Percentiles rank a stretch among this genome's conserved stretches.
Conservation (phyloP, 2,329 filamentous ascomycete genomes). For the Colletotrichum caudatum region DNA sequence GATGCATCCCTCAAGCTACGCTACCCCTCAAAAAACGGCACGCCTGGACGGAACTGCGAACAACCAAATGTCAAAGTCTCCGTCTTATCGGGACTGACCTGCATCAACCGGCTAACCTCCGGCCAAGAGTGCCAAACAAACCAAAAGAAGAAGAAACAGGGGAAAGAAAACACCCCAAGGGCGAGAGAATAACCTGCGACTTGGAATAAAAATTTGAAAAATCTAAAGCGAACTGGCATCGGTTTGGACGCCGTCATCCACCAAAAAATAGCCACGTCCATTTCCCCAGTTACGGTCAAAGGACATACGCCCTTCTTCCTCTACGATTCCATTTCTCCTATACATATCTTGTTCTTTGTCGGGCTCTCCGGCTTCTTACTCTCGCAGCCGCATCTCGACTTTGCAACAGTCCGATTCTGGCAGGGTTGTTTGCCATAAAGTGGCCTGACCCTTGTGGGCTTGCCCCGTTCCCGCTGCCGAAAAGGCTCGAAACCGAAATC, state of each 20-base stretch:
- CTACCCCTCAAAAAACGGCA: conserved; percentile 34
- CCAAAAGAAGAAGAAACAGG: background rate
- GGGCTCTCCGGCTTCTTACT: background rate
- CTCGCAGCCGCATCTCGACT: background rate
- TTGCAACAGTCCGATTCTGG: conserved; percentile 10
- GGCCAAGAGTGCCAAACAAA: conserved; percentile 1
- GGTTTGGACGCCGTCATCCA: background rate
- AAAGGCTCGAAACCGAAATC: conserved; percentile 20
- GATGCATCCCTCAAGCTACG: conserved; percentile 1
- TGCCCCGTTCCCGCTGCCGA: conserved; percentile 28
- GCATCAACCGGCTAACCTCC: conserved; percentile 1
- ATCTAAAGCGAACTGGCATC: background rate
- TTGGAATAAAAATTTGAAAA: background rate
- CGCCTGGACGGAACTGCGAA: conserved; percentile 14
- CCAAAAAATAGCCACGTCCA: background rate
- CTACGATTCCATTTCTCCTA: background rate
- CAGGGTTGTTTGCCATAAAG: conserved; percentile 36
- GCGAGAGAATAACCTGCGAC: background rate
- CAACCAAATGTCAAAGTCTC: background rate
- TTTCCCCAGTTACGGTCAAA: background rate
- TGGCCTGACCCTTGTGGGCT: conserved; percentile 39
- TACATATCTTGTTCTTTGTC: background rate
- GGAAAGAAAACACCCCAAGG: background rate
- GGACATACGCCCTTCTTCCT: background rate
- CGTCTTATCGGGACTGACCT: conserved; percentile 2